Conservation (phyloP, 192 early-diverging fungal genomes). For the Powellomyces hirtus region DNA sequence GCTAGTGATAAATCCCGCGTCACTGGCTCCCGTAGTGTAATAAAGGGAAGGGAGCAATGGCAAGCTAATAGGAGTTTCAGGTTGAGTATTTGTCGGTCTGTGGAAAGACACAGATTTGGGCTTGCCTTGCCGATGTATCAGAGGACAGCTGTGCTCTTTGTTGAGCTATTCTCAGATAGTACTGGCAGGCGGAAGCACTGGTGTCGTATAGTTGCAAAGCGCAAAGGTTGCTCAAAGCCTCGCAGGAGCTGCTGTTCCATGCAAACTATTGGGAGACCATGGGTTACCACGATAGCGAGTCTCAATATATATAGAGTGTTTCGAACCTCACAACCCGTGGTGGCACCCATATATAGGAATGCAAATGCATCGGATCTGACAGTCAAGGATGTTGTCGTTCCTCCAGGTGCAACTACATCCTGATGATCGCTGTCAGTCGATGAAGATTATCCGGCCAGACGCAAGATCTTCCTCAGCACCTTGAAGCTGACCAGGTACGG, state of each 20-base stretch:
- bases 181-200: conserved; percentile 29
- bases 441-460: conserved; percentile 9
- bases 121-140: conserved; percentile 42
- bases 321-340: conserved; percentile 24
- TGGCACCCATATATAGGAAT: conserved; percentile 5
- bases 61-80: neutral
- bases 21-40: neutral
- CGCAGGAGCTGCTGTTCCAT: conserved; percentile 41
- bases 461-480: neutral
- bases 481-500: neutral
- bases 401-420: conserved; percentile 14
- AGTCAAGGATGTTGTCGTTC: conserved; percentile 9
- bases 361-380: conserved; percentile 24
- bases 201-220: conserved; percentile 44
- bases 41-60: neutral
- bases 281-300: neutral
- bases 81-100: neutral
- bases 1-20: neutral
- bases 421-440: conserved; percentile 10
- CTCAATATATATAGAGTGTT: neutral
- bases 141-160: conserved; percentile 30
- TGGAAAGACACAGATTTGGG: neutral
- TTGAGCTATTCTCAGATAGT: conserved; percentile 29
- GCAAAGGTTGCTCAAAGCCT: conserved; percentile 49
- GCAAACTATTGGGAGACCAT: conserved; percentile 4